phyloP scores from a whole-genome alignment of 345 rosid species.

The Citrus sinensis region DNA sequence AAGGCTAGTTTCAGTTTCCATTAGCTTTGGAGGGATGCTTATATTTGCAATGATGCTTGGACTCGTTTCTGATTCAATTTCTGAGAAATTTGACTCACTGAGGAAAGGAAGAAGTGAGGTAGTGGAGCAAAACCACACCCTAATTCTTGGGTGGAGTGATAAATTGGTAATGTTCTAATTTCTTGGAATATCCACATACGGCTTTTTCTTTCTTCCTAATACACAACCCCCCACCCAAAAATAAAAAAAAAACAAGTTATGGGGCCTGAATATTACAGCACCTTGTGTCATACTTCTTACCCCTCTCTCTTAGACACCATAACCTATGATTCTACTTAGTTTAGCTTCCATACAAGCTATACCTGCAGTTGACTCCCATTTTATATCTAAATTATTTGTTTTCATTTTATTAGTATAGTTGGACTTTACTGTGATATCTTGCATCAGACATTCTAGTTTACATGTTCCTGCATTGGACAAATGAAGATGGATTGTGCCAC shows the following conservation, averaged over 20 bases:
- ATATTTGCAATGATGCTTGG: slow-evolving; percentile 83
- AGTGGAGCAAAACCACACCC: slow-evolving; percentile 68
- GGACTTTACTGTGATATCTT: not conserved
- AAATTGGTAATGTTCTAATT: slow-evolving; percentile 55
- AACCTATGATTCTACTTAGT: not conserved
- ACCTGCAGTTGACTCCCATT: not conserved
- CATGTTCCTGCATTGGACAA: not conserved
- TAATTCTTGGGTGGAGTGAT: slow-evolving; percentile 82
- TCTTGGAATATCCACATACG: not conserved
- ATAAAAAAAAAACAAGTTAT: no score
- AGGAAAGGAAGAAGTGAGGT: slow-evolving; percentile 74
- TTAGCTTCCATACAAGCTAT: not conserved
- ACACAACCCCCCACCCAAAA: no score
- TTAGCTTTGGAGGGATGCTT: slow-evolving; percentile 82
- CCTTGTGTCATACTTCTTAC: not conserved
- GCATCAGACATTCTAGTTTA: not conserved
- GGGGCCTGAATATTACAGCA: not conserved
- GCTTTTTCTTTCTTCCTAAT: not conserved
- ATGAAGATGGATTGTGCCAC: not conserved
- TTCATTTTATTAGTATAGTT: not conserved
- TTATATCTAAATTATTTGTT: not conserved
- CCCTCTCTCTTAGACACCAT: not conserved
- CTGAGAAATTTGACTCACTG: slow-evolving; percentile 71
- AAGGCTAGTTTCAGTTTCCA: slow-evolving; percentile 64
- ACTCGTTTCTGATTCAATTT: slow-evolving; percentile 72